Percentiles rank a stretch among this genome's conserved stretches.
These are phyloP conservation scores for Trichoderma asperelloides DNA, from an alignment of 495 filamentous ascomycete genomes.

Conservation along the genomic window DNA sequence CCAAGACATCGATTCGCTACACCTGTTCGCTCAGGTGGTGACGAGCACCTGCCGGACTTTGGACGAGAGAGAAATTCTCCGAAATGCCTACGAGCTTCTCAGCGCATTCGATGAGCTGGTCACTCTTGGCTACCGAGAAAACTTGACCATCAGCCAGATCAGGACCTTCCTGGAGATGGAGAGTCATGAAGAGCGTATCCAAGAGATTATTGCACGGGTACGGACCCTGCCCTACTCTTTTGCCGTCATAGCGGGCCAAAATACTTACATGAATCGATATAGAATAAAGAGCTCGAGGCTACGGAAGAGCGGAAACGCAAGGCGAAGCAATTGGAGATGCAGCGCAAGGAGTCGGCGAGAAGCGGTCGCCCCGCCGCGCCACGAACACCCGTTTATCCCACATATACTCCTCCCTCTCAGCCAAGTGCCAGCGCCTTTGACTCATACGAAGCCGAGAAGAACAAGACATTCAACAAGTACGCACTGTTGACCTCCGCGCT, in stretches of 20 bases:
- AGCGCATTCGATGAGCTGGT: conserved; percentile 96
- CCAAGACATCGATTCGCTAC: conserved; percentile 96
- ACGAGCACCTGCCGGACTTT: conserved; percentile 91
- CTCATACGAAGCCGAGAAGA: conserved; percentile 92
- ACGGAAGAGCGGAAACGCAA: conserved; percentile 96
- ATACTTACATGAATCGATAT: conserved; percentile 23
- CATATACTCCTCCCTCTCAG: conserved; percentile 75
- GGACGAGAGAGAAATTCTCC: conserved; percentile 87
- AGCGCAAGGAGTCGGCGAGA: conserved; percentile 79
- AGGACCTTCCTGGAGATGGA: conserved; percentile 99
- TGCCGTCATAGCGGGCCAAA: neutral
- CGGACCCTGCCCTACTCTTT: conserved; percentile 13
- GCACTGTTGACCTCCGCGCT: conserved; percentile 17
- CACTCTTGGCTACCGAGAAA: conserved; percentile 89
- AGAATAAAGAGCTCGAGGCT: conserved; percentile 98
- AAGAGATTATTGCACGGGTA: conserved; percentile 92
- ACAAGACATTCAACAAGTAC: conserved; percentile 70
- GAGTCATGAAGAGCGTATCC: conserved; percentile 95
- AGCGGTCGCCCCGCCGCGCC: conserved; percentile 45
- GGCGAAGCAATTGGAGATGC: conserved; percentile 95
- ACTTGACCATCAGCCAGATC: conserved; percentile 88
- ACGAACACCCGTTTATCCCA: conserved; percentile 72
- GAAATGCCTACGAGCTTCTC: conserved; percentile 91
- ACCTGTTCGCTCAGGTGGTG: conserved; percentile 94
- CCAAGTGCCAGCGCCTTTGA: conserved; percentile 74